Evolutionary conservation across 225 moss, liverwort and hornwort species (phyloP).

Genomic region (Bryoerythrophyllum caledonicum): DNA sequence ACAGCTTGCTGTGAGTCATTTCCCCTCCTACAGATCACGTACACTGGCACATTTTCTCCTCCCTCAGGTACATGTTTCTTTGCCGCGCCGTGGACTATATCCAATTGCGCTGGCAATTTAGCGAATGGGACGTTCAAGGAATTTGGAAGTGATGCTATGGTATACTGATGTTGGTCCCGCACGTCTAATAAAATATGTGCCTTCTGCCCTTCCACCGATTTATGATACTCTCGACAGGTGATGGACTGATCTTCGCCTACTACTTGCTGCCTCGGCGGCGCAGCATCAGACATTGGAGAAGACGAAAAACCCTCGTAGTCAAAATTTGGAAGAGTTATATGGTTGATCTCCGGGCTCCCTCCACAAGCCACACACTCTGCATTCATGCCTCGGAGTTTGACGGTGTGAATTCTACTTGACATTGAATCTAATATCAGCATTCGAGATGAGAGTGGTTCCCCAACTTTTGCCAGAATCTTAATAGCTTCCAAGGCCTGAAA

Average conservation of each 20-base stretch:
- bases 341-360: slow-evolving; percentile 54
- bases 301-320: slow-evolving; percentile 78
- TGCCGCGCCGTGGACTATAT: slow-evolving; percentile 32
- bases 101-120: slow-evolving; percentile 31
- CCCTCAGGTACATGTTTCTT: slow-evolving; percentile 17
- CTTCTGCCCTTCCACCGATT: slow-evolving; percentile 33
- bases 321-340: slow-evolving; percentile 51
- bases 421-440: slow-evolving; percentile 84
- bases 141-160: slow-evolving; percentile 68
- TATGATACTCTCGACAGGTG: slow-evolving; percentile 54
- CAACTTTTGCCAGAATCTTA: slow-evolving; percentile 72
- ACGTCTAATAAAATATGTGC: slow-evolving; percentile 78
- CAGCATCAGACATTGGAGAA: slow-evolving; percentile 74
- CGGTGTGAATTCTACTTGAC: slow-evolving; percentile 70
- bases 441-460: slow-evolving; percentile 72
- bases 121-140: slow-evolving; percentile 78
- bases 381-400: slow-evolving; percentile 76
- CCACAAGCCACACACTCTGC: slow-evolving; percentile 71
- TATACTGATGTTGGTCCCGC: slow-evolving; percentile 63
- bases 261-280: slow-evolving; percentile 59
- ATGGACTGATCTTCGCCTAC: slow-evolving; percentile 55
- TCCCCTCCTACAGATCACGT: slow-evolving; percentile 84
- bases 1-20: slow-evolving; percentile 92
- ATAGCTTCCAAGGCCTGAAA: slow-evolving; percentile 85
- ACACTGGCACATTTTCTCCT: slow-evolving; percentile 47